Evolutionary conservation across 345 rosid species (phyloP).

Genomic region (Ceriops decandra): DNA sequence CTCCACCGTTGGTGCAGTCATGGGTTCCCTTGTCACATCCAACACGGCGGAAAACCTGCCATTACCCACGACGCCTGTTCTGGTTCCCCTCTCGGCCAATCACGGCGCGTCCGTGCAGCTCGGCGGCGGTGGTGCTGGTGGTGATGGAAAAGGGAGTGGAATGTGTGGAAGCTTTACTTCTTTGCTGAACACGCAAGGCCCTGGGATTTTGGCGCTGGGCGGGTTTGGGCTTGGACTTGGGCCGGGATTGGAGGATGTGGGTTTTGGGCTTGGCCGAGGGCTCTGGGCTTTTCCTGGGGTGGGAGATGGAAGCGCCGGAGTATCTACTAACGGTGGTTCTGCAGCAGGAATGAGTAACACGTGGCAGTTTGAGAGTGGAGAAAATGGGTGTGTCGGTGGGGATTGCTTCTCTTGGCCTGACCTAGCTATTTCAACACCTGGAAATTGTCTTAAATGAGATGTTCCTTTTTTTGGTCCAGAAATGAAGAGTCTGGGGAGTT

Average conservation of each 20-base stretch:
- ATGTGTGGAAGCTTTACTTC: slow-evolving; percentile 57
- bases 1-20: background rate
- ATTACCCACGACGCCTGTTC: slow-evolving; percentile 47
- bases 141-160: slow-evolving; percentile 32
- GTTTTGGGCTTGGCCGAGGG: slow-evolving; percentile 71
- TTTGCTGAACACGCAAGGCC: slow-evolving; percentile 56
- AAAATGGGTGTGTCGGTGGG: slow-evolving; percentile 49
- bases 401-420: slow-evolving; percentile 94
- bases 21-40: slow-evolving; percentile 11
- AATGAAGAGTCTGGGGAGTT: background rate
- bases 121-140: slow-evolving; percentile 20
- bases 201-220: slow-evolving; percentile 59
- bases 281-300: slow-evolving; percentile 62
- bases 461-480: background rate
- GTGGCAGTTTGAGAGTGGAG: slow-evolving; percentile 82
- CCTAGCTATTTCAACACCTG: slow-evolving; percentile 82
- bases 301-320: slow-evolving; percentile 39
- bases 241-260: slow-evolving; percentile 53
- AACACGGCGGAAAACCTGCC: slow-evolving; percentile 24
- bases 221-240: slow-evolving; percentile 78
- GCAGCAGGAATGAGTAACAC: slow-evolving; percentile 36
- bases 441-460: slow-evolving; percentile 66
- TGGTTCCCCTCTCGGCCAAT: slow-evolving; percentile 40
- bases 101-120: slow-evolving; percentile 28
- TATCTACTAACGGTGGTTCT: slow-evolving; percentile 19